phyloP scores from a whole-genome alignment of 106 monocot species.

The Acanthochlamys bracteata region DNA sequence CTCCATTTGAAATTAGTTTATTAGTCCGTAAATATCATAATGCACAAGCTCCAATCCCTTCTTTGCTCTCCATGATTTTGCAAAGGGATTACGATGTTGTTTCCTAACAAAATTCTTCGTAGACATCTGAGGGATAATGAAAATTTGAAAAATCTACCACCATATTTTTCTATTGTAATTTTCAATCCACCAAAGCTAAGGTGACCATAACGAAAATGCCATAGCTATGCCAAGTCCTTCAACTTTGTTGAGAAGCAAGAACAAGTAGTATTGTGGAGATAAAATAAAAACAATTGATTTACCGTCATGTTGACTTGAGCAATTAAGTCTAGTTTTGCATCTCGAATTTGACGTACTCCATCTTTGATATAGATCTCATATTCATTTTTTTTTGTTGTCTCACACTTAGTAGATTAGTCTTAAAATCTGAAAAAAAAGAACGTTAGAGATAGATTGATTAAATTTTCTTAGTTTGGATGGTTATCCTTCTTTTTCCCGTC shows the following conservation, averaged over 20 bases:
- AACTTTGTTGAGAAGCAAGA: background rate
- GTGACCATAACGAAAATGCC: slow-evolving; percentile 12
- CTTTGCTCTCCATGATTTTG: slow-evolving; percentile 17
- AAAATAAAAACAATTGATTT: background rate
- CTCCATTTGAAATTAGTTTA: slow-evolving; percentile 16
- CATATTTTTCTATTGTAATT: slow-evolving; percentile 9
- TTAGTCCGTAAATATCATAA: slow-evolving; percentile 13
- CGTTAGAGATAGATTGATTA: slow-evolving; percentile 5
- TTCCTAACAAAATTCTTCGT: slow-evolving; percentile 21
- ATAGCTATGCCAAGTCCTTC: slow-evolving; percentile 3
- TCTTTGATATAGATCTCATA: slow-evolving; percentile 11
- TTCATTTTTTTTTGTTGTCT: slow-evolving; percentile 6
- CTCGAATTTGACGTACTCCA: background rate
- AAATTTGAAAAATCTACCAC: slow-evolving; percentile 17
- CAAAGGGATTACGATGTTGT: slow-evolving; percentile 15
- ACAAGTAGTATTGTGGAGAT: background rate
- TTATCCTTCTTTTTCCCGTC: background rate
- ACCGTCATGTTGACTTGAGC: slow-evolving; percentile 5
- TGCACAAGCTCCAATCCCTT: slow-evolving; percentile 10
- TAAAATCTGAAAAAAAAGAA: slow-evolving; percentile 7
- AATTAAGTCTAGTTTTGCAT: background rate
- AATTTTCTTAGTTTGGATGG: background rate
- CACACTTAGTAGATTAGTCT: slow-evolving; percentile 6
- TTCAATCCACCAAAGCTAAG: slow-evolving; percentile 12
- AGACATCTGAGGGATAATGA: slow-evolving; percentile 2